Conservation (phyloP, 2,329 filamentous ascomycete genomes). For the Fusarium sp. region DNA sequence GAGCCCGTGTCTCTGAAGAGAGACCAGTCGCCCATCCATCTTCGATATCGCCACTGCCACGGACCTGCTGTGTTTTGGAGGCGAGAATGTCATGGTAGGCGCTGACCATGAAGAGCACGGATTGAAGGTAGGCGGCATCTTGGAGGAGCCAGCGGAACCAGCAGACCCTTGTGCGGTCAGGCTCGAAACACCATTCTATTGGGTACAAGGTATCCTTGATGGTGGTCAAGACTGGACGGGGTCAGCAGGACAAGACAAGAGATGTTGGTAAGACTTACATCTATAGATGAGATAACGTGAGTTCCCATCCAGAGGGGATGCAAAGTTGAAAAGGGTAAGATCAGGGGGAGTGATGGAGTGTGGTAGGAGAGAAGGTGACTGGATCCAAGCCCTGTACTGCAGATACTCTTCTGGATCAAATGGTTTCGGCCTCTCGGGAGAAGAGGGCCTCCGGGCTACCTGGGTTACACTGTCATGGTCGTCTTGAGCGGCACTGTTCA, state of each 20-base stretch:
- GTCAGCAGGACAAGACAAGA: background rate
- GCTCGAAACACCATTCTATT: slow-evolving; percentile 1
- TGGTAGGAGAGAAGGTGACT: slow-evolving; percentile 32
- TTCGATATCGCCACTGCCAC: background rate
- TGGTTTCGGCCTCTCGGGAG: background rate
- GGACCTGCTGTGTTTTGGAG: background rate
- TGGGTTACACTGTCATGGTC: background rate
- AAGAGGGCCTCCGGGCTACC: background rate
- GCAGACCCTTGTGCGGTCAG: background rate
- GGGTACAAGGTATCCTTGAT: slow-evolving; percentile 8
- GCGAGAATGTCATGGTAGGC: background rate
- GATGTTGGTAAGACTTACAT: slow-evolving; percentile 14
- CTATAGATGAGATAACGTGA: slow-evolving; percentile 36
- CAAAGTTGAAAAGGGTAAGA: slow-evolving; percentile 39
- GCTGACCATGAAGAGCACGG: slow-evolving; percentile 1
- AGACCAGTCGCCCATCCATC: background rate
- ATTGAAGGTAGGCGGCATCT: slow-evolving; percentile 9
- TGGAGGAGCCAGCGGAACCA: slow-evolving; percentile 10
- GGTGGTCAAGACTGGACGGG: background rate
- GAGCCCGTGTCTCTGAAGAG: too few species aligned
- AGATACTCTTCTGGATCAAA: background rate
- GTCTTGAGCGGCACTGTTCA: background rate
- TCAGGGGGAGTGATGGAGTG: slow-evolving; percentile 34
- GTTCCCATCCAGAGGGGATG: slow-evolving; percentile 30
- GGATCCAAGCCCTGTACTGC: slow-evolving; percentile 31